phyloP scores from a whole-genome alignment of 1,284 basidiomycete genomes.

The Trichosporon coremiiforme region DNA sequence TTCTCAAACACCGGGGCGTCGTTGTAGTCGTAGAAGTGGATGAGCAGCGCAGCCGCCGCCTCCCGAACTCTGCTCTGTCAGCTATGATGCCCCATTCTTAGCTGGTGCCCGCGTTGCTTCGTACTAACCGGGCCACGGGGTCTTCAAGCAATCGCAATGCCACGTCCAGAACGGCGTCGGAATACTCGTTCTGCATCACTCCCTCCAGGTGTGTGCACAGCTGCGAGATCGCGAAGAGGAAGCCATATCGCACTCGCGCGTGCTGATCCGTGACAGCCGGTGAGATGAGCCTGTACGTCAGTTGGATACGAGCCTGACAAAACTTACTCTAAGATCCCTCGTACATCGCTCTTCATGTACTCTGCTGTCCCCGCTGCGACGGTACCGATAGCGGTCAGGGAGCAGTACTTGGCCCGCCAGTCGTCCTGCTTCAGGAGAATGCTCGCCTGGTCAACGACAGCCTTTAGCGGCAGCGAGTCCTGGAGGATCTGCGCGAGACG shows the following conservation, averaged over 20 bases:
- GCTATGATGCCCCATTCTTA: too few species aligned
- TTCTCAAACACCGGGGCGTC: slow-evolving; percentile 69
- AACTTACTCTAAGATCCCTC: slow-evolving; percentile 26
- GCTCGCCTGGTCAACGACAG: slow-evolving; percentile 74
- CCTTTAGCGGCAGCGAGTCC: slow-evolving; percentile 63
- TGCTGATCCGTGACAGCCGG: slow-evolving; percentile 75
- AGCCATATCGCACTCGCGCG: slow-evolving; percentile 77
- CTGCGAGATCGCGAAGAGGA: slow-evolving; percentile 83
- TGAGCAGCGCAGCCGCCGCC: slow-evolving; percentile 79
- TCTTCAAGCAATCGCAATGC: slow-evolving; percentile 73
- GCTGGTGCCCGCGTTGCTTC: too few species aligned
- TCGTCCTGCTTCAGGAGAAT: slow-evolving; percentile 70
- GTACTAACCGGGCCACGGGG: slow-evolving; percentile 68
- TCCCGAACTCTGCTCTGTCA: slow-evolving; percentile 67
- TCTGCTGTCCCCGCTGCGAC: slow-evolving; percentile 42
- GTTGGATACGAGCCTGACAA: too few species aligned
- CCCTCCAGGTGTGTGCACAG: slow-evolving; percentile 75
- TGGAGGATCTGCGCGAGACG: slow-evolving; percentile 71
- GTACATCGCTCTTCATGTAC: slow-evolving; percentile 23
- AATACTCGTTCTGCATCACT: slow-evolving; percentile 39
- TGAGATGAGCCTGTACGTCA: slow-evolving; percentile 73
- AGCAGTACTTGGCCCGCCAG: slow-evolving; percentile 78
- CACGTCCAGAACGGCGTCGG: slow-evolving; percentile 60
- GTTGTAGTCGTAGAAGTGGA: slow-evolving; percentile 83
- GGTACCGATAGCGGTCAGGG: slow-evolving; percentile 62